Evolutionary conservation across 345 rosid genomes (phyloP).

Genomic region (Conringia planisiliqua): DNA sequence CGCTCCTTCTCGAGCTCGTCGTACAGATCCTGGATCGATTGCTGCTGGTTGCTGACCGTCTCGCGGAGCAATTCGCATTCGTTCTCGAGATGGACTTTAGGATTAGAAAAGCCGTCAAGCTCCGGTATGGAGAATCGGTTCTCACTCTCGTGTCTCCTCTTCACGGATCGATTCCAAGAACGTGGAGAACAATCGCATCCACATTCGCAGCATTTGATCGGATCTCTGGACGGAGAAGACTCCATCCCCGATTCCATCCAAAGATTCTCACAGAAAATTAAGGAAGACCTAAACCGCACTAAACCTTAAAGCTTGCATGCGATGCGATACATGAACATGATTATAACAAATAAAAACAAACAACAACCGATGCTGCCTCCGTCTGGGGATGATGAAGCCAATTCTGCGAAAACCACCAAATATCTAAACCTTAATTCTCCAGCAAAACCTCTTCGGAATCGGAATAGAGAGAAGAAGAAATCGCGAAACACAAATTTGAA

Average conservation of each 20-base stretch:
- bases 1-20: conserved; percentile 89
- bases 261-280: neutral
- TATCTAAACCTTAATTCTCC: neutral
- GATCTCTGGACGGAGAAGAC: conserved; percentile 39
- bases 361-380: neutral
- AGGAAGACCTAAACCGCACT: neutral
- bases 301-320: neutral
- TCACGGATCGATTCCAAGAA: conserved; percentile 59
- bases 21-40: conserved; percentile 62
- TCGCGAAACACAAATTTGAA: neutral
- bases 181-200: conserved; percentile 55
- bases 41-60: conserved; percentile 68
- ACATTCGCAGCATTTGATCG: conserved; percentile 53
- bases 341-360: neutral
- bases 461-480: neutral
- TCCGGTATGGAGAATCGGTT: conserved; percentile 47
- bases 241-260: conserved; percentile 42
- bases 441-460: neutral
- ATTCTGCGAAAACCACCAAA: conserved; percentile 15
- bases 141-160: conserved; percentile 54
- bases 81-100: conserved; percentile 71
- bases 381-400: neutral
- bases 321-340: neutral
- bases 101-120: conserved; percentile 42
- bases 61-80: conserved; percentile 77